These are phyloP conservation scores for Rhizopus microsporus DNA, from an alignment of 371 early-diverging fungal genomes.

Conservation along the genomic window DNA sequence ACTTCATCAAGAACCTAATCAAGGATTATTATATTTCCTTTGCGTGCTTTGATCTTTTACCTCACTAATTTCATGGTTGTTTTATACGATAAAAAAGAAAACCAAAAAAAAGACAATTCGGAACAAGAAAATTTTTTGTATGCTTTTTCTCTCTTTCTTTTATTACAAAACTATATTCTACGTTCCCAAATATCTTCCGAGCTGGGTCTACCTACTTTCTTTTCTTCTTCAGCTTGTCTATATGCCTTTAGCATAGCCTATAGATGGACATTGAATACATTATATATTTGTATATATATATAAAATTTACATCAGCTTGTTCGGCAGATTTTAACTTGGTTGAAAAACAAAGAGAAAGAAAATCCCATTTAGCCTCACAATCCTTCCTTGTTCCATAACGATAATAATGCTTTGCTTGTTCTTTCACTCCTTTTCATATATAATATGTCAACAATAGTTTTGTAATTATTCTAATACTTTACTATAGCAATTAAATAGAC, in stretches of 20 bases:
- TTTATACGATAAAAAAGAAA: too few species aligned
- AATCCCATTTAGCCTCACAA: constrained; percentile 43
- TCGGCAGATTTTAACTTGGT: constrained; percentile 44
- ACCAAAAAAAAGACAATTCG: too few species aligned
- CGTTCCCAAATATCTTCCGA: constrained; percentile 52
- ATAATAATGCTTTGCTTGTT: constrained; percentile 48
- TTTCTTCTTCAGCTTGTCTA: constrained; percentile 25
- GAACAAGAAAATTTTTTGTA: not conserved
- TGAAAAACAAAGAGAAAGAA: constrained; percentile 42
- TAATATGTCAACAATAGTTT: not conserved
- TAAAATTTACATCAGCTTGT: constrained; percentile 40
- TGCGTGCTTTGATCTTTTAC: not conserved
- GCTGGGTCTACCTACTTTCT: constrained; percentile 25
- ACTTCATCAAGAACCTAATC: constrained; percentile 93
- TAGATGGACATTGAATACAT: not conserved
- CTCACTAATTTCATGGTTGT: not conserved
- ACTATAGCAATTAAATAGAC: constrained; percentile 49
- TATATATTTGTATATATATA: not conserved
- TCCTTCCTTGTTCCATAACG: constrained; percentile 50
- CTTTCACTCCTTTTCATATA: constrained; percentile 33
- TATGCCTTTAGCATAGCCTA: constrained; percentile 39
- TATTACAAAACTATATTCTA: constrained; percentile 7
- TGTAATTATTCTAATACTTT: constrained; percentile 1
- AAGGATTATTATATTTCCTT: not conserved
- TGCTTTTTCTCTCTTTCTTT: not conserved